These are phyloP conservation scores for Tetrapyrgos nigripes DNA, from an alignment of 1,284 basidiomycete genomes.

Conservation along the genomic window DNA sequence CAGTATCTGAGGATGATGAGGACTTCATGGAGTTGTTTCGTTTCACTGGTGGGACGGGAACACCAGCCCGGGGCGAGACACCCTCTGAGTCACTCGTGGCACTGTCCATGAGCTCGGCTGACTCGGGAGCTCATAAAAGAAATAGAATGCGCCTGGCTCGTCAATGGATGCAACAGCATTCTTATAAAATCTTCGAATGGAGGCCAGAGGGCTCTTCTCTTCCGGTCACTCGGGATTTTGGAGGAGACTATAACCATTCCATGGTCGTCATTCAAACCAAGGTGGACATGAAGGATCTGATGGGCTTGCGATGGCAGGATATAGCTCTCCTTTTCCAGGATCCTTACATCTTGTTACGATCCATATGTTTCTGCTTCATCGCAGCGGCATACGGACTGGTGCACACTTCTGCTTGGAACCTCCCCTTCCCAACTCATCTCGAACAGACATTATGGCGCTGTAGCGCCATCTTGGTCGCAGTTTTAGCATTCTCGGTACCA, in stretches of 20 bases:
- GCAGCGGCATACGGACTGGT: background rate
- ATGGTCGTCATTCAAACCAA: background rate
- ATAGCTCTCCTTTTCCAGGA: background rate
- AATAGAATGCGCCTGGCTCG: background rate
- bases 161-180: background rate
- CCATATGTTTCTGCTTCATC: background rate
- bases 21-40: no score
- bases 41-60: background rate
- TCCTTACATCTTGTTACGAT: background rate
- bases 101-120: no score
- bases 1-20: background rate
- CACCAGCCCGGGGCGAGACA: background rate
- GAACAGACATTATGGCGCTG: background rate
- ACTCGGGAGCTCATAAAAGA: no score
- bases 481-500: background rate
- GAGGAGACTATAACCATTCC: background rate
- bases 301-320: slow-evolving; percentile 2
- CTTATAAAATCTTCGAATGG: background rate
- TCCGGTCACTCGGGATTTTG: slow-evolving; percentile 3
- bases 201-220: background rate
- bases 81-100: background rate
- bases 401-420: slow-evolving; percentile 3
- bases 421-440: background rate
- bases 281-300: background rate
- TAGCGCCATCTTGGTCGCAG: background rate